Base-by-base conservation (phyloP, 2,329 filamentous ascomycete species). In the Cladosporium sp. region DNA sequence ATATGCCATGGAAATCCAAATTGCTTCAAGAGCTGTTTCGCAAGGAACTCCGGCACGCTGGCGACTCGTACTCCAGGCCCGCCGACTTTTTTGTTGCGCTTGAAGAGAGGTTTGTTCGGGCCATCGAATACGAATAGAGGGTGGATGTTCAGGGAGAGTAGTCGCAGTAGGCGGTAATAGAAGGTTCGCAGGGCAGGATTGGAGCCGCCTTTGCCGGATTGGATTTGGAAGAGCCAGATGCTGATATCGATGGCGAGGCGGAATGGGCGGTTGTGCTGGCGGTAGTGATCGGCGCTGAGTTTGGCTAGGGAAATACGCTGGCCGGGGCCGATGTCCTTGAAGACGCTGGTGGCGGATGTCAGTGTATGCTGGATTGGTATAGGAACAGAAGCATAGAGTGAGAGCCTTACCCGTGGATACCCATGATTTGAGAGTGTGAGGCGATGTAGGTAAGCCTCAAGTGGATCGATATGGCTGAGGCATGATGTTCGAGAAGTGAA, bases 181-280 rank as follows among this genome's bases (percentile, higher is more conserved):
- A 98, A 79, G 1, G 91, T 96, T 50, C 93, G 82, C 32, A 96
- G 77, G 1, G 91, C 91, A 6, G 93, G 92, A 59, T 96, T 96
- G 9, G 84, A 83, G 53, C 93, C 93, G 40, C 92, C 84, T 72
- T 83, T 83, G 15, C 87, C 87, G 12, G 88, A 85, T 64, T 95
- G 90, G 11, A 85, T 85, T 63, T 98, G 93, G 63, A 95, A 97
- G 38, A 95, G 86, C 93, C 93, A 98, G 64, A 98, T 97, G 2
- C 90, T 89, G 59, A 95, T 86, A 65, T 98, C 93, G 56, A 98
- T 86, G 33, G 93, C 93, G 40, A 98, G 77, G 35, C 91, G 85
- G 35, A 97, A 74, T 0, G 91, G 91, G 1, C 84, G 79, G 19
- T 79, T 78, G 9, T 81, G 82, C 48, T 77, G 69, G 61, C 89